These are phyloP conservation scores for Boletus reticulatus DNA, from an alignment of 768 basidiomycete species.

Conservation along the genomic window DNA sequence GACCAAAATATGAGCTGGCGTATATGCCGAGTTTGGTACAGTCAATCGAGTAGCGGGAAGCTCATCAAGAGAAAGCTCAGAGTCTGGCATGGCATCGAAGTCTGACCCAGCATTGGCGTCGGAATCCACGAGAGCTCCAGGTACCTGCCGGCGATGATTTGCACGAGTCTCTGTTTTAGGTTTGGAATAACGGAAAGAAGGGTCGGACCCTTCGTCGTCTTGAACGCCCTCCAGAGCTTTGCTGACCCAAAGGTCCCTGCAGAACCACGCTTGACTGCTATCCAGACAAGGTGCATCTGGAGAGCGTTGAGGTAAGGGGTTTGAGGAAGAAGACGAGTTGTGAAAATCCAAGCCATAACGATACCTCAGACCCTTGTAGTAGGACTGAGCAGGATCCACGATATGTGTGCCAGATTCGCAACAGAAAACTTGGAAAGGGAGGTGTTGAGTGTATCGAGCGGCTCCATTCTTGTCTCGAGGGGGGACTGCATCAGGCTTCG, in stretches of 20 bases:
- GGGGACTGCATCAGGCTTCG: slow-evolving; percentile 86
- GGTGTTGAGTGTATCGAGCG: slow-evolving; percentile 81
- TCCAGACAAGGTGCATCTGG: slow-evolving; percentile 90
- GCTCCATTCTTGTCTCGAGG: slow-evolving; percentile 85
- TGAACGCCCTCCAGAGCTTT: slow-evolving; percentile 76
- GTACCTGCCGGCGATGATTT: slow-evolving; percentile 33
- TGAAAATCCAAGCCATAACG: slow-evolving; percentile 80
- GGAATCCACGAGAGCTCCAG: slow-evolving; percentile 43
- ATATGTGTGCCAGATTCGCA: slow-evolving; percentile 98
- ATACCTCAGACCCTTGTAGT: slow-evolving; percentile 88
- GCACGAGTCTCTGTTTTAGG: slow-evolving; percentile 21
- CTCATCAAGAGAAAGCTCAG: slow-evolving; percentile 38
- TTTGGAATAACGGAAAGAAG: slow-evolving; percentile 5
- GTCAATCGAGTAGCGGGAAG: slow-evolving; percentile 41
- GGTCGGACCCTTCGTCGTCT: slow-evolving; percentile 41
- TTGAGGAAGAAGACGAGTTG: slow-evolving; percentile 72
- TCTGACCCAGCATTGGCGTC: slow-evolving; percentile 87
- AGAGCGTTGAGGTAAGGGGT: slow-evolving; percentile 51
- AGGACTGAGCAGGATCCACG: slow-evolving; percentile 92
- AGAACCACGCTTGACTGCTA: slow-evolving; percentile 98
- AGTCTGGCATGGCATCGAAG: slow-evolving; percentile 81
- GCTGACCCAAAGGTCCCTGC: slow-evolving; percentile 93
- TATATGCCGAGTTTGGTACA: slow-evolving; percentile 87
- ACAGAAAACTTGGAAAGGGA: slow-evolving; percentile 98
- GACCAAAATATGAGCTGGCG: slow-evolving; percentile 87